phyloP scores from a whole-genome alignment of 2,329 filamentous ascomycete genomes.

The Xylaria sp. region DNA sequence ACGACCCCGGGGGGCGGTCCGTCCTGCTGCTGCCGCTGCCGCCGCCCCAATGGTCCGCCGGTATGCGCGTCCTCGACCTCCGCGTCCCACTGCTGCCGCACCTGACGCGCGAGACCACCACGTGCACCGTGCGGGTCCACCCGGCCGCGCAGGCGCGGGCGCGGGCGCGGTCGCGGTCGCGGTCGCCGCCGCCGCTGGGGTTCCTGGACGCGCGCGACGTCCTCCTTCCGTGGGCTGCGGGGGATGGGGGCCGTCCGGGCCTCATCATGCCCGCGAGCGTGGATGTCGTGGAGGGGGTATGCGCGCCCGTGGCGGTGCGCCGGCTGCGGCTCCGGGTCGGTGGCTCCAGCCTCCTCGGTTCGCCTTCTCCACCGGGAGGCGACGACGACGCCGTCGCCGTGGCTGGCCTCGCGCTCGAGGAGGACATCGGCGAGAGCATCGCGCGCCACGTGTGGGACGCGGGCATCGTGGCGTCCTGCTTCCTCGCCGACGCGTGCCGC shows the following conservation, averaged over 20 bases:
- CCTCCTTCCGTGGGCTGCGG: conserved; percentile 23
- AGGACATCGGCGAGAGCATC: conserved; percentile 63
- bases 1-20: conserved; percentile 19
- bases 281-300: conserved; percentile 25
- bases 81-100: conserved; percentile 22
- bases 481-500: conserved; percentile 36
- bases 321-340: conserved; percentile 22
- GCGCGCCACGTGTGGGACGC: conserved; percentile 63
- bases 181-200: too few relatives aligned
- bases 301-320: conserved; percentile 28
- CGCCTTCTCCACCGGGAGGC: conserved; percentile 54
- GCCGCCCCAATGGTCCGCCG: conserved; percentile 32
- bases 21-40: not conserved
- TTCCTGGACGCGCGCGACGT: conserved; percentile 18
- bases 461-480: conserved; percentile 49
- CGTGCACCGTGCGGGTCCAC: conserved; percentile 25
- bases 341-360: conserved; percentile 27
- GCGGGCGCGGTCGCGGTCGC: too few relatives aligned
- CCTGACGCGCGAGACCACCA: conserved; percentile 12
- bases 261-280: conserved; percentile 33
- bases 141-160: conserved; percentile 16
- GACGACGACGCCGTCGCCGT: conserved; percentile 33
- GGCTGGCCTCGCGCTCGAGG: conserved; percentile 48
- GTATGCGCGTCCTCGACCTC: conserved; percentile 46
- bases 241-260: conserved; percentile 10